Evolutionary conservation across 2,329 filamentous ascomycete genomes (phyloP).

Genomic region (Curvularia sp.): DNA sequence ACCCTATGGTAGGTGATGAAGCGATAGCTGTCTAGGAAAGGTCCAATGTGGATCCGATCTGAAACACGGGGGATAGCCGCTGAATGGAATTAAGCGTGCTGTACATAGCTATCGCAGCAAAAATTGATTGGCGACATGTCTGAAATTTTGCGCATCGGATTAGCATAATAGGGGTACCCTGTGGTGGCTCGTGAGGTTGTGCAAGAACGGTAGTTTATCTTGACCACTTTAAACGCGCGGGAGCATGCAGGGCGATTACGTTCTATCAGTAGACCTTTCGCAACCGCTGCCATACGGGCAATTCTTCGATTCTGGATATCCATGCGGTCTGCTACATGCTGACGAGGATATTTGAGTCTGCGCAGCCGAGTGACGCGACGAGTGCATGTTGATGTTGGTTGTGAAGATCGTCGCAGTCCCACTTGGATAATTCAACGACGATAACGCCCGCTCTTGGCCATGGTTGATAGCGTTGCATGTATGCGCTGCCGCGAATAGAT

Average conservation of each 20-base stretch:
- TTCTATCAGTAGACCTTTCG: not conserved
- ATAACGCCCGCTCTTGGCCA: not conserved
- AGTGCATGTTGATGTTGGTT: conserved; percentile 1
- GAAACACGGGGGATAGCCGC: conserved; percentile 30
- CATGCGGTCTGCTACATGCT: not conserved
- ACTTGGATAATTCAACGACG: no score
- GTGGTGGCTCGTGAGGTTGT: conserved; percentile 25
- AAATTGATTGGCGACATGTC: conserved; percentile 26
- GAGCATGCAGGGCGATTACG: conserved; percentile 14
- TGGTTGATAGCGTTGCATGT: not conserved
- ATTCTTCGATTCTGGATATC: not conserved
- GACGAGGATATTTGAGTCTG: not conserved
- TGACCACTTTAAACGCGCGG: conserved; percentile 20
- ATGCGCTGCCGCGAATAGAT: not conserved
- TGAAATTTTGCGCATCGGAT: conserved; percentile 22
- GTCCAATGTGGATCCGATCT: conserved; percentile 25
- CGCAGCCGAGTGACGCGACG: not conserved
- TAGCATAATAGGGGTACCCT: conserved; percentile 14
- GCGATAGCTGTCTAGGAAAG: conserved; percentile 25
- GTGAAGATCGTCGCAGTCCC: not conserved
- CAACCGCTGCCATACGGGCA: not conserved
- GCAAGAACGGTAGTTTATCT: conserved; percentile 12
- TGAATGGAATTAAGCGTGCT: conserved; percentile 23
- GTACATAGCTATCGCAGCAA: conserved; percentile 14
- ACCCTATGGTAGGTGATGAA: conserved; percentile 32